Base-by-base conservation (phyloP, 352 stramenopile species). In the Globisporangium cederbergense region DNA sequence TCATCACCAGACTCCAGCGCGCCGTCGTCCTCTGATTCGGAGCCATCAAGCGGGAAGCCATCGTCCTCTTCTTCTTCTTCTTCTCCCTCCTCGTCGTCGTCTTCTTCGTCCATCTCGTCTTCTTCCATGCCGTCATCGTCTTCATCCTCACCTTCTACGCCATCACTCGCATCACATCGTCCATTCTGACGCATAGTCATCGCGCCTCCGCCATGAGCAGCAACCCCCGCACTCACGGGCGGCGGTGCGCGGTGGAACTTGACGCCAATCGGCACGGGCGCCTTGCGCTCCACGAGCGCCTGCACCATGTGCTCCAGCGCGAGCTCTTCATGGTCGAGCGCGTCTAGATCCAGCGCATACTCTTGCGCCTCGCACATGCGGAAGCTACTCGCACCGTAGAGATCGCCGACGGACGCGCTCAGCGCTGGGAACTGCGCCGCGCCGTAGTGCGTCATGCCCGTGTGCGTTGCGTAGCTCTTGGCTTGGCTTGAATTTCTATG, bases 301-400 rank as follows among this genome's bases (percentile, higher is more conserved):
- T 77, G 78, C 40, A 89, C 67, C 32, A 73, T 84, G 0, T 60
- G 72, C 68, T 85, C 77, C 25, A 91, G 61, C 30, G 77, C 77
- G 53, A 70, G 65, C 60, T 91, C 82, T 59, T 89, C 75, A 13
- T 71, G 72, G 36, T 91, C 82, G 16, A 91, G 63, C 38, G 83
- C 78, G 14, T 87, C 74, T 34, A 88, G 52, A 20, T 86, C 81
- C 9, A 72, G 67, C 10, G 69, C 58, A 16, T 79, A 86, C 38
- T 75, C 76, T 10, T 79, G 69, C 36, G 73, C 60, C 56, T 88
- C 79, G 16, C 74, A 76, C 34, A 82, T 73, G 30, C 79, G 81
- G 52, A 67, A 74, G 25, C 75, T 72, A 60, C 68, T 82, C 55
- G 73, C 79, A 25, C 79, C 82, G 22, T 88, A 89, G n/a, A 91